phyloP scores from a whole-genome alignment of 176 grass and related monocot genomes.

The Oryza rufipogon region DNA sequence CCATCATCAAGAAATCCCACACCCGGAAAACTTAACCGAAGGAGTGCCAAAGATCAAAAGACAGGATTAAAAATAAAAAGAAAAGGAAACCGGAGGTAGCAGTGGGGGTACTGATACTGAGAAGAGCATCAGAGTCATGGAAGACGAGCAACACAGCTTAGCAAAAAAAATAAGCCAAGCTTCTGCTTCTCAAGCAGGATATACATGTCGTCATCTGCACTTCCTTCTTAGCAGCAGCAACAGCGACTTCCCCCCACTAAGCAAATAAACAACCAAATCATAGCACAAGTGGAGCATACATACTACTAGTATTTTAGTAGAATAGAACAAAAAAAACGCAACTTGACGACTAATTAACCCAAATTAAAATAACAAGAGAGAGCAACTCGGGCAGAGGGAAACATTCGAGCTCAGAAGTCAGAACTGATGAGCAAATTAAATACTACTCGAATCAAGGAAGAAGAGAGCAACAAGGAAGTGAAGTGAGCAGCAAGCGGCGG shows the following conservation, averaged over 20 bases:
- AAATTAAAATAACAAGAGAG: background rate
- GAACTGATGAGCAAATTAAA: background rate
- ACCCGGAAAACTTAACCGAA: background rate
- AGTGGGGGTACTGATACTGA: background rate
- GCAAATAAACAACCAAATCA: background rate
- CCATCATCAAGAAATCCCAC: too few species aligned
- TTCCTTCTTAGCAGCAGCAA: background rate
- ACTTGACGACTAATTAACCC: background rate
- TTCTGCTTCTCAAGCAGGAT: slow-evolving; percentile 46
- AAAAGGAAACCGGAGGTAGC: background rate
- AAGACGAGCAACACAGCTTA: slow-evolving; percentile 59
- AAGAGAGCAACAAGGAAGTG: too few species aligned
- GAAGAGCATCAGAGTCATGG: slow-evolving; percentile 71
- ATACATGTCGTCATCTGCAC: slow-evolving; percentile 49
- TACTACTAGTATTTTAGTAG: background rate
- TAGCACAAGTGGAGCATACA: background rate
- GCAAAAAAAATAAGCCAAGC: slow-evolving; percentile 22
- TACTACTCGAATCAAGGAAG: background rate
- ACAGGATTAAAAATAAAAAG: too few species aligned
- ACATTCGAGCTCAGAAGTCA: background rate
- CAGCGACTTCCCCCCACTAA: background rate
- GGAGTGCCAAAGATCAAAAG: background rate
- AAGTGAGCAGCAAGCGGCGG: too few species aligned
- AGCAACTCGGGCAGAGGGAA: background rate
- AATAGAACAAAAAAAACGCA: background rate